Base-by-base conservation (phyloP, 805 yeast genomes). In the Wickerhamomyces ciferrii region DNA sequence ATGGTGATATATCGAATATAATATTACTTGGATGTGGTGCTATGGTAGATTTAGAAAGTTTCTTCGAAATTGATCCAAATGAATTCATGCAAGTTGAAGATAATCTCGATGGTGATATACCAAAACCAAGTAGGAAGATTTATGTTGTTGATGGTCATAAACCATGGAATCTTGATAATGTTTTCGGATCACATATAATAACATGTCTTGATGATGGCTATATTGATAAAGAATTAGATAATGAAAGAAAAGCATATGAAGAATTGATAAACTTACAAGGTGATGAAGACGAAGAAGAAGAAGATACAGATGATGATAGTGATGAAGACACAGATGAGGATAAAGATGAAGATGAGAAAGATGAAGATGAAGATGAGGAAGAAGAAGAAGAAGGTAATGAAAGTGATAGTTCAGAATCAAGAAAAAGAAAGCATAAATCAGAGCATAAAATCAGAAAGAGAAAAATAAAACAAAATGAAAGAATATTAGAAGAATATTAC, bases 81-180 rank as follows among this genome's bases (percentile, higher is more conserved):
- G 78, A 78, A 6, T 78, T 74, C 45, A 52, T 81, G 7, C 60
- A 49, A 18, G 48, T 45, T 20, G 61, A 45, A 32, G 62, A 58
- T 24, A 61, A 50, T 8, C 59, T 51, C 39, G 63, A 53, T 8
- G 63, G 55, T 21, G 56, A 55, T 15, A 61, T 62, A 19, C 51
- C 69, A 31, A 58, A 62, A 40, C 61, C 74, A 37, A 75, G 67
- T 42, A 74, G 94, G 52, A 79, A 74, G 47, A 76, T 92, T 2
- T 95, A 88, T 57, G 78, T 95, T 11, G 74, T 94, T 46, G 99
- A 94, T 65, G 90, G 96, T 3, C 94, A 87, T 53, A 71, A 98
- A 52, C 99, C 99, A 4, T 94, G 99, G 98, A 91, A 91, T 65
- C 69, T 94, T 52, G 96, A 91, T 62, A 94, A 94, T 60, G 59